Base-by-base conservation (phyloP, 768 basidiomycete species). In the Hericium erinaceus region DNA sequence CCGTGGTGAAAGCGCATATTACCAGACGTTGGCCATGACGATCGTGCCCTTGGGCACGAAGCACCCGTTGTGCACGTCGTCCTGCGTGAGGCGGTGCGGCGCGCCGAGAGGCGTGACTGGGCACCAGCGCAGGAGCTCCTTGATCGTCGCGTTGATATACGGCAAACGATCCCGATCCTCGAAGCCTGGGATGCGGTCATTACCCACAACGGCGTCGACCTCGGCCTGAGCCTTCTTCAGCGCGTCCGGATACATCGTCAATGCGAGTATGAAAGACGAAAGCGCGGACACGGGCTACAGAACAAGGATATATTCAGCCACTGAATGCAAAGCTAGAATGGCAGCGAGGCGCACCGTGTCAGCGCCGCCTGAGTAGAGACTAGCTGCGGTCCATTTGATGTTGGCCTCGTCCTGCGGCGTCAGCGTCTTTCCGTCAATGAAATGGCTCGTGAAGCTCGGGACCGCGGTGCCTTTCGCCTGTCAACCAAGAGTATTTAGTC, bases 41-140 rank as follows among this genome's bases (percentile, higher is more conserved):
- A 72, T 64, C 0, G 73, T 68, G 9, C 70, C 74, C 48, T 70
- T 71, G 4, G 74, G 74, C n/a, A 77, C 72, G 48, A 68, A 65
- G 63, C 69, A 71, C 1, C 69, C 71, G 0, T 72, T 57, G 57
- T 77, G 74, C 0, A 66, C 65, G 49, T 75, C 74, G 53, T 77
- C 74, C 26, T 64, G 63, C 38, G 62, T 68, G 15, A 66, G 60
- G 26, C 68, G 64, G 57, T 77, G 75, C 0, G 74, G 69, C 4
- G 75, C 64, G 9, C 62, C 62, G 49, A 63, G 62, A 2, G 62
- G 62, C 18, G 62, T 61, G 11, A 58, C 60, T 0, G 66, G 64
- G 26, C 64, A 62, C 64, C 63, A 66, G 11, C 67, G 62, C 48
- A 68, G 54, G 28, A 63, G 55, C 59, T 68, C 66, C 54, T 59